These are phyloP conservation scores for Cairneyella variabilis DNA, from an alignment of 495 filamentous ascomycete genomes.

Conservation along the genomic window DNA sequence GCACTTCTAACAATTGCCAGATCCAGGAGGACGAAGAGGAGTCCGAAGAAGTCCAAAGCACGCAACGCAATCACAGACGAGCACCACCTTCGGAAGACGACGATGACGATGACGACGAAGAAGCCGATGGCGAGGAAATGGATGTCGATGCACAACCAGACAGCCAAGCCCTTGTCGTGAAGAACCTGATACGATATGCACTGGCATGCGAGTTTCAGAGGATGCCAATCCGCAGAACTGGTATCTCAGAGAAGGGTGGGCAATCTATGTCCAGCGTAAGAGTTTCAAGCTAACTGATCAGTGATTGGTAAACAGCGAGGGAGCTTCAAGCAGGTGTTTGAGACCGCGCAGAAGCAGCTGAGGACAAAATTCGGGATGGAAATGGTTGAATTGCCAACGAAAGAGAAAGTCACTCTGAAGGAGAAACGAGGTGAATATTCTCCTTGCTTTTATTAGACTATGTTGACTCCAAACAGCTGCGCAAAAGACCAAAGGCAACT, in stretches of 20 bases:
- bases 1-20: slow-evolving; percentile 2
- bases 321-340: slow-evolving; percentile 68
- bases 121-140: slow-evolving; percentile 32
- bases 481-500: slow-evolving; percentile 38
- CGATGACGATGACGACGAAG: slow-evolving; percentile 30
- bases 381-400: slow-evolving; percentile 28
- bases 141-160: slow-evolving; percentile 31
- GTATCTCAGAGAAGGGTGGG: slow-evolving; percentile 70
- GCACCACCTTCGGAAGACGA: slow-evolving; percentile 24
- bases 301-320: slow-evolving; percentile 51
- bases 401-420: slow-evolving; percentile 72
- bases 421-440: slow-evolving; percentile 65
- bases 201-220: slow-evolving; percentile 86
- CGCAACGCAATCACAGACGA: slow-evolving; percentile 16
- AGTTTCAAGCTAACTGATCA: slow-evolving; percentile 20
- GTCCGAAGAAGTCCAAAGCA: slow-evolving; percentile 17
- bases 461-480: slow-evolving; percentile 26
- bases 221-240: slow-evolving; percentile 67
- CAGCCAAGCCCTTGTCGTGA: slow-evolving; percentile 65
- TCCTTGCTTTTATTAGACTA: slow-evolving; percentile 19
- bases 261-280: slow-evolving; percentile 10
- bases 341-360: slow-evolving; percentile 51
- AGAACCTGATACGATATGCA: slow-evolving; percentile 88
- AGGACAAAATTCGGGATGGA: slow-evolving; percentile 26
- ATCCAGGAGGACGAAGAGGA: slow-evolving; percentile 17